These are phyloP conservation scores for Microdochium trichocladiopsis DNA, from an alignment of 2,329 filamentous ascomycete species.

Conservation along the genomic window DNA sequence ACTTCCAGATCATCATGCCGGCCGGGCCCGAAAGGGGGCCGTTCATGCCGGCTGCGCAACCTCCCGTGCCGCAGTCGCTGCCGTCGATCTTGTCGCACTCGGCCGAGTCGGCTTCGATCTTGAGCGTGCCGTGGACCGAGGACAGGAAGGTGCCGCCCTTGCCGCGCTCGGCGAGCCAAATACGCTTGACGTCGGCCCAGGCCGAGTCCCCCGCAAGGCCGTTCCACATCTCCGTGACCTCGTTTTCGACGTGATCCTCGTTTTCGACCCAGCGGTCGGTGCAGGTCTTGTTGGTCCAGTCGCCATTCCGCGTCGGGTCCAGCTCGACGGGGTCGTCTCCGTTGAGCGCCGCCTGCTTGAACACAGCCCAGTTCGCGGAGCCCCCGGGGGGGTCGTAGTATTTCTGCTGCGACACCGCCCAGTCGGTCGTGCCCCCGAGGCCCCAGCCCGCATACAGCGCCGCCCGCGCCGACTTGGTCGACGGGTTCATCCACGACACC, in stretches of 20 bases:
- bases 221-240: slow-evolving; percentile 13
- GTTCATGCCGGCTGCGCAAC: not conserved
- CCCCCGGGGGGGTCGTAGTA: slow-evolving; percentile 10
- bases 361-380: slow-evolving; percentile 7
- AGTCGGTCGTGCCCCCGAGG: slow-evolving; percentile 14
- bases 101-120: not conserved
- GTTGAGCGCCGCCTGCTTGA: slow-evolving; percentile 4
- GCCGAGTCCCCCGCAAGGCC: slow-evolving; percentile 13
- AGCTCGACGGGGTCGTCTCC: slow-evolving; percentile 2
- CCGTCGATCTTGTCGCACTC: slow-evolving; percentile 4
- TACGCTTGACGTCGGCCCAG: slow-evolving; percentile 15
- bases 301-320: slow-evolving; percentile 6
- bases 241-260: not conserved
- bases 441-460: slow-evolving; percentile 4
- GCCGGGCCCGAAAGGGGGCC: slow-evolving; percentile 6
- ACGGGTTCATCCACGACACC: slow-evolving; percentile 8
- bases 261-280: not conserved
- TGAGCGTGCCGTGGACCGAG: slow-evolving; percentile 5
- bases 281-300: slow-evolving; percentile 5
- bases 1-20: slow-evolving; percentile 11
- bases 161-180: slow-evolving; percentile 10
- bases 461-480: slow-evolving; percentile 5
- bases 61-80: not conserved
- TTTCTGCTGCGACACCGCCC: slow-evolving; percentile 16
- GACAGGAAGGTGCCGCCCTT: slow-evolving; percentile 5